Percentiles rank a stretch among this genome's conserved stretches.
phyloP scores from a whole-genome alignment of 73 alveolate genomes.

The Stentor coeruleus region DNA sequence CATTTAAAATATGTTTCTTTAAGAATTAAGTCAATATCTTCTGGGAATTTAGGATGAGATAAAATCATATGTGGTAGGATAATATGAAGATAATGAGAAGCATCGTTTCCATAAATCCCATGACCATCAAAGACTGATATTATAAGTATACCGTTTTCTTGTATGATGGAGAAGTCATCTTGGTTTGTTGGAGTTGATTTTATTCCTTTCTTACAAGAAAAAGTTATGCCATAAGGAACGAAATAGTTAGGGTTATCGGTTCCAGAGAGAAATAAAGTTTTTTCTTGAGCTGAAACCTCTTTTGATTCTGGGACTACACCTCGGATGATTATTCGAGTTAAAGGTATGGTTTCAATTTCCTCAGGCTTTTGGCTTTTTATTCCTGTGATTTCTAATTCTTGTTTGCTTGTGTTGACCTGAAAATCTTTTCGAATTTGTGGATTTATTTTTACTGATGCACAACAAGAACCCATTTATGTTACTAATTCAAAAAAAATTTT shows the following conservation, averaged over 20 bases:
- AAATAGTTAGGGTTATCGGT: not conserved
- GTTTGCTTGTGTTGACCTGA: too few relatives aligned
- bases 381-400: too few relatives aligned
- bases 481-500: too few relatives aligned
- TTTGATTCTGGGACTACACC: not conserved
- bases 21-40: not conserved
- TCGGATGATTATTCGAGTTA: not conserved
- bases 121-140: conserved; percentile 25
- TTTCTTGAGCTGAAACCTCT: not conserved
- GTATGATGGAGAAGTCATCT: conserved; percentile 17
- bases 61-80: conserved; percentile 28
- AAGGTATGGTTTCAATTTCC: not conserved
- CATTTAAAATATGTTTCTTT: not conserved
- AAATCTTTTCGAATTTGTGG: too few relatives aligned
- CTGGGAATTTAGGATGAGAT: conserved; percentile 22
- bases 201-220: conserved; percentile 26
- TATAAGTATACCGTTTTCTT: not conserved
- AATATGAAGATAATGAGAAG: not conserved
- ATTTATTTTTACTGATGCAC: too few relatives aligned
- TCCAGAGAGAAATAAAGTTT: not conserved
- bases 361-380: too few relatives aligned
- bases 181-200: conserved; percentile 11
- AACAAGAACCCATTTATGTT: too few relatives aligned
- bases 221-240: not conserved
- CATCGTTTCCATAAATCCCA: conserved; percentile 15